Conservation (phyloP, 169 alveolate genomes). For the Plasmodium coatneyi region DNA sequence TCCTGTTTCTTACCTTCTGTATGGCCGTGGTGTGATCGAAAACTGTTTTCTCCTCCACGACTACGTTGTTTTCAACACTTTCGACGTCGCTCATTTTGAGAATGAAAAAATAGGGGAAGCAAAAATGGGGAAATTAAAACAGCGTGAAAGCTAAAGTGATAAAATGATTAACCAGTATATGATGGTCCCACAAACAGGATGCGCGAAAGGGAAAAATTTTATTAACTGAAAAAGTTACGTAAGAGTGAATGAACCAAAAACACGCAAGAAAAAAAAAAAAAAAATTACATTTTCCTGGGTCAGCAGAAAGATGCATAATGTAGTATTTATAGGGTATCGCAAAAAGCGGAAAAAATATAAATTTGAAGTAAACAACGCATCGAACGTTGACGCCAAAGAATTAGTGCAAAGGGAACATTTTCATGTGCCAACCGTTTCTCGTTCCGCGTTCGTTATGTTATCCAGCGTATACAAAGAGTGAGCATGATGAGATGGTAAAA, state of each 20-base stretch:
- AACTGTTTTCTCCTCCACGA: slow-evolving; percentile 80
- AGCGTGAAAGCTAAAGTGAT: not conserved
- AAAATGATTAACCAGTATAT: not conserved
- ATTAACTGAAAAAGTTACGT: not conserved
- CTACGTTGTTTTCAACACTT: slow-evolving; percentile 66
- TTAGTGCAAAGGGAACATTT: not conserved
- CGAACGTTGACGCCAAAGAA: not conserved
- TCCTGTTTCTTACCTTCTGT: slow-evolving; percentile 45
- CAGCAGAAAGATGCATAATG: not conserved
- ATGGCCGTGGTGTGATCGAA: slow-evolving; percentile 80
- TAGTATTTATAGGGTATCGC: not conserved
- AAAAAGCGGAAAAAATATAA: not conserved
- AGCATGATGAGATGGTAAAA: not conserved
- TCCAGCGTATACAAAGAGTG: not conserved
- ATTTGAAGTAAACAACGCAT: not conserved
- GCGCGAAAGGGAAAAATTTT: not conserved
- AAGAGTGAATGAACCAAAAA: not conserved
- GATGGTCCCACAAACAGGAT: not conserved
- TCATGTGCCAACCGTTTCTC: not conserved
- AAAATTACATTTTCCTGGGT: not conserved
- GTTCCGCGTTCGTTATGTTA: not conserved
- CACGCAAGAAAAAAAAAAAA: not conserved
- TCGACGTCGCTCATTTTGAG: slow-evolving; percentile 65
- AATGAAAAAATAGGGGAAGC: not conserved
- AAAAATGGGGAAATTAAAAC: not conserved